A percentile compares a stretch with the other conserved stretches of the same genome.
Evolutionary conservation across 805 yeast genomes (phyloP).

Genomic region (Priceomyces fermenticarens): DNA sequence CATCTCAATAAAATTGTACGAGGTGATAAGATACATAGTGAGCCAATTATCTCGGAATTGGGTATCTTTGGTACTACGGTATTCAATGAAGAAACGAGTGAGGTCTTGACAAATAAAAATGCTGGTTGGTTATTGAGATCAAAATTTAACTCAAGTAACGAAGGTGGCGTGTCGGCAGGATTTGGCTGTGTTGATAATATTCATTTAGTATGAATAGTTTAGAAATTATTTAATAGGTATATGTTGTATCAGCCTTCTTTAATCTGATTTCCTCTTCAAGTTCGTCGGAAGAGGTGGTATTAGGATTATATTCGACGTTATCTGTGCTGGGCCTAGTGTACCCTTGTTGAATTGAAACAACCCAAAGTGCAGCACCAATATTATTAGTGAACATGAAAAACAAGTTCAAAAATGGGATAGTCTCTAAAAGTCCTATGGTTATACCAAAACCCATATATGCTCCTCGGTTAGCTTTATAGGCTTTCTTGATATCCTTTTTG

Average conservation of each 20-base stretch:
- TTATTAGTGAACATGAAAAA: slow-evolving; percentile 57
- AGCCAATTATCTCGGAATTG: slow-evolving; percentile 81
- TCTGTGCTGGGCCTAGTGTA: neutral
- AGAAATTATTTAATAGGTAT: too few relatives aligned
- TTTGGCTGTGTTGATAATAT: slow-evolving; percentile 94
- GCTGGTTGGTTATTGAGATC: slow-evolving; percentile 89
- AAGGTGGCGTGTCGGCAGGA: slow-evolving; percentile 99
- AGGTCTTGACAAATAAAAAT: slow-evolving; percentile 57
- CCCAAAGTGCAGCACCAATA: slow-evolving; percentile 67
- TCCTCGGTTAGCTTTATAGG: slow-evolving; percentile 34
- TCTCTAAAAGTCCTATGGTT: slow-evolving; percentile 48
- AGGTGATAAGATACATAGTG: slow-evolving; percentile 58
- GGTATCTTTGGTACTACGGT: slow-evolving; percentile 86
- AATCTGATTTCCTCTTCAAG: neutral
- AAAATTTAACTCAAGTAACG: slow-evolving; percentile 82
- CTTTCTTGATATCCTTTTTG: slow-evolving; percentile 35
- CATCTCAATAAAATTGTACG: slow-evolving; percentile 68
- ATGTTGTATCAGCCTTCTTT: too few relatives aligned
- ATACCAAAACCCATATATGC: slow-evolving; percentile 54
- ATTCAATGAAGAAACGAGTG: slow-evolving; percentile 63
- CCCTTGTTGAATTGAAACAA: slow-evolving; percentile 30
- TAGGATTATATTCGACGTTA: neutral
- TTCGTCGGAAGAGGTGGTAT: neutral
- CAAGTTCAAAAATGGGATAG: slow-evolving; percentile 51
- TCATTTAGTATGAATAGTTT: slow-evolving; percentile 38